A percentile compares a stretch with the other conserved stretches of the same genome.
Conservation (phyloP, 1,284 basidiomycete species). For the Ceratobasidium sp. region DNA sequence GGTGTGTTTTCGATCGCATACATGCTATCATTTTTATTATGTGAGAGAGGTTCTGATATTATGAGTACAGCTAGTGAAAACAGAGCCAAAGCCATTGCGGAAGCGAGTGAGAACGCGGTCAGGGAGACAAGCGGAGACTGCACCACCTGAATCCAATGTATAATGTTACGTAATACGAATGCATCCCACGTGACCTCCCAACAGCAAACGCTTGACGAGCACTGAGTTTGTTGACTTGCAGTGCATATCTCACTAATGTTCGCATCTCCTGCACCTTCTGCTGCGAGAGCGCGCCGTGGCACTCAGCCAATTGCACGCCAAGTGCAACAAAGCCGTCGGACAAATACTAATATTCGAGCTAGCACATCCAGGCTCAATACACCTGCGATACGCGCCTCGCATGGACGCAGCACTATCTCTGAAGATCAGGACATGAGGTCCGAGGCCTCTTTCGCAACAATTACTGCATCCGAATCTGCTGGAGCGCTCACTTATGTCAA, state of each 20-base stretch:
- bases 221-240: neutral
- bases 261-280: constrained; percentile 35
- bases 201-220: constrained; percentile 13
- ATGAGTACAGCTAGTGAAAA: neutral
- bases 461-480: constrained; percentile 13
- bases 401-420: constrained; percentile 10
- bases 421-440: constrained; percentile 32
- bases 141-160: no score
- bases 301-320: constrained; percentile 14
- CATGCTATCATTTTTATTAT: neutral
- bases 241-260: constrained; percentile 17
- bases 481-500: constrained; percentile 25
- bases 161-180: constrained; percentile 15
- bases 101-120: constrained; percentile 8
- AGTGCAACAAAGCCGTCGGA: constrained; percentile 14
- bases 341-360: constrained; percentile 29
- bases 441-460: constrained; percentile 25
- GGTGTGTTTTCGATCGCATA: neutral
- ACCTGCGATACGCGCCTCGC: constrained; percentile 25
- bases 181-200: constrained; percentile 22
- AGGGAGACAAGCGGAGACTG: neutral
- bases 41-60: no score
- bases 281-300: constrained; percentile 14
- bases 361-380: constrained; percentile 28
- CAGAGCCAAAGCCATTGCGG: neutral